Conservation (phyloP, 2,329 filamentous ascomycete species). For the Diaporthe ilicicola region DNA sequence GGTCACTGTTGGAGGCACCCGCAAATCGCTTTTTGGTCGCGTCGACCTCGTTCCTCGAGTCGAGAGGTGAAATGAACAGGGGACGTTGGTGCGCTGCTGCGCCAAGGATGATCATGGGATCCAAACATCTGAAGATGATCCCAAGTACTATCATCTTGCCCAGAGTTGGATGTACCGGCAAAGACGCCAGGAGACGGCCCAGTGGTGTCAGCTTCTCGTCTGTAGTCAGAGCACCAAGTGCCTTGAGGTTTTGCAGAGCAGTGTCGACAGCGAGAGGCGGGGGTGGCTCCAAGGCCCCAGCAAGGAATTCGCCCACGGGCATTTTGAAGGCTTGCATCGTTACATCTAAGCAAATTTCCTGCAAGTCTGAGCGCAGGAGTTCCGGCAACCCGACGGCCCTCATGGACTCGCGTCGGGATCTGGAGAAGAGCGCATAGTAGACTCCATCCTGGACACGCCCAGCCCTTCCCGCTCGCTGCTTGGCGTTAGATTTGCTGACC, state of each 20-base stretch:
- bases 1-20: background rate
- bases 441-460: conserved; percentile 56
- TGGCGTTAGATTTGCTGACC: conserved; percentile 55
- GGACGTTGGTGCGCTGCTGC: conserved; percentile 24
- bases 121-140: conserved; percentile 59
- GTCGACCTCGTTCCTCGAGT: background rate
- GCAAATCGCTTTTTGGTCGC: background rate
- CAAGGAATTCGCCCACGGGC: conserved; percentile 51
- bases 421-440: conserved; percentile 57
- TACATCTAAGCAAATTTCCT: conserved; percentile 52
- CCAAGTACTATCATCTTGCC: conserved; percentile 61
- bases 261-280: conserved; percentile 44
- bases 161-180: conserved; percentile 53
- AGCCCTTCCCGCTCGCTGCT: conserved; percentile 58
- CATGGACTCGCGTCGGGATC: conserved; percentile 38
- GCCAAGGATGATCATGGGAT: conserved; percentile 56
- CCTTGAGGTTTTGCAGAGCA: conserved; percentile 49
- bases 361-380: conserved; percentile 53
- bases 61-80: conserved; percentile 5
- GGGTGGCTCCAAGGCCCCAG: conserved; percentile 55
- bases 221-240: conserved; percentile 51
- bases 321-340: conserved; percentile 48
- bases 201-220: conserved; percentile 54
- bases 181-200: conserved; percentile 41
- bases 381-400: conserved; percentile 45